Conservation (phyloP, 495 filamentous ascomycete species). For the Aspergillus bertholletiae region DNA sequence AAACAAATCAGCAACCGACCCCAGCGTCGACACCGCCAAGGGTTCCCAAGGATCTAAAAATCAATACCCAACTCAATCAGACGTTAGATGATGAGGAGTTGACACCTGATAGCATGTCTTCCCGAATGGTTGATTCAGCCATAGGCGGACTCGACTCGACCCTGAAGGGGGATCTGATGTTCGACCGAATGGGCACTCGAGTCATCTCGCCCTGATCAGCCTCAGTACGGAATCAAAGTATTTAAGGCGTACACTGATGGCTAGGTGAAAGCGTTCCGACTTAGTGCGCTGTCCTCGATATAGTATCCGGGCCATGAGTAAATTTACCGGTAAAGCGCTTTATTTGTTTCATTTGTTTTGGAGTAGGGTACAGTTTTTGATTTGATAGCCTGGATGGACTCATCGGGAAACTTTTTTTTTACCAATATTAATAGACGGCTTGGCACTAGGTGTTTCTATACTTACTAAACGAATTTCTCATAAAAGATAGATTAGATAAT, state of each 20-base stretch:
- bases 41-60: slow-evolving; percentile 40
- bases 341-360: background rate
- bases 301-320: background rate
- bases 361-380: background rate
- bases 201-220: slow-evolving; percentile 27
- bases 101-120: slow-evolving; percentile 66
- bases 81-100: slow-evolving; percentile 50
- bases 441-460: background rate
- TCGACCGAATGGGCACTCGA: slow-evolving; percentile 41
- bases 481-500: background rate
- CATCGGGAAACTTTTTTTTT: background rate
- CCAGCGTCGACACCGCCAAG: slow-evolving; percentile 27
- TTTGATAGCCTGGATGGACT: background rate
- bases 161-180: slow-evolving; percentile 37
- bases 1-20: slow-evolving; percentile 22
- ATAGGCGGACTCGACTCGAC: slow-evolving; percentile 42
- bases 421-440: slow-evolving; percentile 5
- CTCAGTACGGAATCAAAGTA: background rate
- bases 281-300: background rate
- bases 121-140: slow-evolving; percentile 54
- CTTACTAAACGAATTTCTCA: background rate
- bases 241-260: background rate
- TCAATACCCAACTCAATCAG: slow-evolving; percentile 40
- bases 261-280: background rate
- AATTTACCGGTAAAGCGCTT: background rate